phyloP scores from a whole-genome alignment of 2,329 filamentous ascomycete species.

The Parafenestella ontariensis region DNA sequence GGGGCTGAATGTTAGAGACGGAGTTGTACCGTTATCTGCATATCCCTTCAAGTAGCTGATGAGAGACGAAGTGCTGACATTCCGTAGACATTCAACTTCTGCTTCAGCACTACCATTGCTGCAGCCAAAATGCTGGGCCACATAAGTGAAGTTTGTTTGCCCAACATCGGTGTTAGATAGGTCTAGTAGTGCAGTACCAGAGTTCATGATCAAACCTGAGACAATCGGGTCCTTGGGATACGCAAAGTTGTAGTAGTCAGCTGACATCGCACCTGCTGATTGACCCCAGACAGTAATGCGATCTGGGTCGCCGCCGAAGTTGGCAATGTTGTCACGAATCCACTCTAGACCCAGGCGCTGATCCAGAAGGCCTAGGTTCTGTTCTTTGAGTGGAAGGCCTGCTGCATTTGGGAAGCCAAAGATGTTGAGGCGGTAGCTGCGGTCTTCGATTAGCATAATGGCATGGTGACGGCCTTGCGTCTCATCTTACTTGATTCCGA shows the following conservation, averaged over 20 bases:
- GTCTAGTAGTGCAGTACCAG: conserved; percentile 25
- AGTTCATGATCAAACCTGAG: conserved; percentile 33
- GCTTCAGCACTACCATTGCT: conserved; percentile 19
- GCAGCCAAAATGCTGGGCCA: conserved; percentile 48
- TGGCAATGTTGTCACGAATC: conserved; percentile 50
- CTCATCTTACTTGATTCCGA: conserved; percentile 42
- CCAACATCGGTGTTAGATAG: conserved; percentile 23
- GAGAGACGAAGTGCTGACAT: conserved; percentile 37
- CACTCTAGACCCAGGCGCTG: conserved; percentile 50
- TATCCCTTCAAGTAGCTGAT: conserved; percentile 43
- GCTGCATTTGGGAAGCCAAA: conserved; percentile 50
- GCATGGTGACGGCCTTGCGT: conserved; percentile 28
- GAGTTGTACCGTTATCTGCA: conserved; percentile 31
- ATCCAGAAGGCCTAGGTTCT: conserved; percentile 52
- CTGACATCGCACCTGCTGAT: conserved; percentile 48
- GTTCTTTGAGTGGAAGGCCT: conserved; percentile 32
- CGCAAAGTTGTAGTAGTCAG: conserved; percentile 60
- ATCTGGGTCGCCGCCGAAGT: conserved; percentile 44
- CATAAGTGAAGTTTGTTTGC: conserved; percentile 49
- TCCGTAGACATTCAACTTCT: conserved; percentile 49
- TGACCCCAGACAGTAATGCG: conserved; percentile 52
- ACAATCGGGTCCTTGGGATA: conserved; percentile 58
- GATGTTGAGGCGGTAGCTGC: conserved; percentile 48
- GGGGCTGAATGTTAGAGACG: conserved; percentile 35
- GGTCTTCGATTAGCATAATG: not conserved